These are phyloP conservation scores for Cicer pinnatifidum DNA, from an alignment of 306 rosid species.

Conservation along the genomic window DNA sequence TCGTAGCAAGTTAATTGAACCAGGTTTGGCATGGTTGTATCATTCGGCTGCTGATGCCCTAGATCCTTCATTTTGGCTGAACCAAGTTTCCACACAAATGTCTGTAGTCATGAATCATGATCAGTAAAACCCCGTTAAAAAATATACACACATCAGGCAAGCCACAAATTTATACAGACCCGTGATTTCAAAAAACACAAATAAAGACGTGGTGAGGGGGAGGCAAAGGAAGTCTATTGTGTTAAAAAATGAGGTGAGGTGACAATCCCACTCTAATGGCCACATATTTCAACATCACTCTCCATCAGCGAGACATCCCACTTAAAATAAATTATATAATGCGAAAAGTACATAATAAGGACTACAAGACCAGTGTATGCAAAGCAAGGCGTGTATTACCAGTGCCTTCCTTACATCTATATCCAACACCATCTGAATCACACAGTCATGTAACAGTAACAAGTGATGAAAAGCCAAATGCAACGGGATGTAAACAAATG, in stretches of 20 bases:
- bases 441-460: constrained; percentile 10
- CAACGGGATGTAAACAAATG: constrained; percentile 1
- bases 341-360: constrained; percentile 44
- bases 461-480: constrained; percentile 34
- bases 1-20: constrained; percentile 28
- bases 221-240: neutral
- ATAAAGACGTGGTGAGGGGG: neutral
- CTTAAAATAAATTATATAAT: constrained; percentile 42
- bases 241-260: constrained; percentile 26
- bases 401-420: constrained; percentile 38
- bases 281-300: constrained; percentile 38
- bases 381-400: constrained; percentile 37
- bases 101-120: constrained; percentile 18
- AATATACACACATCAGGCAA: neutral
- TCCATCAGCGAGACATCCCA: constrained; percentile 46
- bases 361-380: constrained; percentile 38
- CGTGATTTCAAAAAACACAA: neutral
- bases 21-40: constrained; percentile 22
- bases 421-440: constrained; percentile 41
- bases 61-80: constrained; percentile 33
- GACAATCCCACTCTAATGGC: constrained; percentile 40
- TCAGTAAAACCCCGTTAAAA: constrained; percentile 19
- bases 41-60: constrained; percentile 17
- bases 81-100: constrained; percentile 25
- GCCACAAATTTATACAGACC: neutral